Conservation (phyloP, 1,139 yeast genomes). For the Pichia sp. region DNA sequence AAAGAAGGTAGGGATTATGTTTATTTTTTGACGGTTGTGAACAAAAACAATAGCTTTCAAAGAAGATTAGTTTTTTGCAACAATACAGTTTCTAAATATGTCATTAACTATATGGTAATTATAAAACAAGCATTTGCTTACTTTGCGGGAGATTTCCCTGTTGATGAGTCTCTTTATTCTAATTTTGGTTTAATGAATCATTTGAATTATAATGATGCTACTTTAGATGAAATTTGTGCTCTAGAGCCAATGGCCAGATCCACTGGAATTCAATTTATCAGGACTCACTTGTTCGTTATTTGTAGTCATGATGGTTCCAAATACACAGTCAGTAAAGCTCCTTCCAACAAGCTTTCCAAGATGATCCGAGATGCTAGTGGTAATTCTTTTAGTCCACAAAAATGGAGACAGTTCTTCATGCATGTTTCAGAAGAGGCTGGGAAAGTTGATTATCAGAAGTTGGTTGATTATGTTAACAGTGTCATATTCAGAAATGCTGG, state of each 20-base stretch:
- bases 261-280: no score
- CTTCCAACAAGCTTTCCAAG: no score
- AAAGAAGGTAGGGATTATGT: not conserved
- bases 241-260: no score
- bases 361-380: not conserved
- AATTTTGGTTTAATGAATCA: not conserved
- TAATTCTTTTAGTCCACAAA: not conserved
- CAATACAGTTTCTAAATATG: not conserved
- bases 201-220: no score
- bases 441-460: not conserved
- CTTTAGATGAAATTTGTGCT: no score
- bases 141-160: not conserved
- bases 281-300: no score
- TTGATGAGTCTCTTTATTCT: not conserved
- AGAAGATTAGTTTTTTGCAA: not conserved
- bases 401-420: not conserved
- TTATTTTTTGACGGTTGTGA: no score
- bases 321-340: no score
- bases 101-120: not conserved
- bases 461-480: not conserved
- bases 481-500: not conserved
- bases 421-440: not conserved
- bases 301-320: no score
- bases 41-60: not conserved
- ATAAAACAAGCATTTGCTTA: not conserved